These are phyloP conservation scores for Trichoderma semiorbis DNA, from an alignment of 2,329 filamentous ascomycete species.

Conservation along the genomic window DNA sequence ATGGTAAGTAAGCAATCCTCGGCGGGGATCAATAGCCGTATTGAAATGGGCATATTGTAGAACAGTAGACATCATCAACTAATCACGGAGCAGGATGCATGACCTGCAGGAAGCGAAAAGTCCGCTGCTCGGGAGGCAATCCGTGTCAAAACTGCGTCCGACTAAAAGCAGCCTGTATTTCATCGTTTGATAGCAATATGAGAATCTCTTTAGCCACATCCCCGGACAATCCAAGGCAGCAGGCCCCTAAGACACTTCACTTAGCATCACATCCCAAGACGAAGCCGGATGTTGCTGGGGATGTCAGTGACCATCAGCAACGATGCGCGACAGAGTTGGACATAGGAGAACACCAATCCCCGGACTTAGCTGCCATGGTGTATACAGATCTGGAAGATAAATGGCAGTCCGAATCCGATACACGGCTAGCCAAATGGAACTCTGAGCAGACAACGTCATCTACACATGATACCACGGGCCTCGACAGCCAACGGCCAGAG, in stretches of 20 bases:
- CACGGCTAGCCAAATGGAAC: neutral
- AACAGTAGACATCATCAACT: neutral
- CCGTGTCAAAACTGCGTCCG: constrained; percentile 7
- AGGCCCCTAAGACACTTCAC: neutral
- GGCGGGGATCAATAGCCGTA: neutral
- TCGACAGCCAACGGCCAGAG: neutral
- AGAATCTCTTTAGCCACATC: neutral
- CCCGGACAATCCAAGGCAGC: neutral
- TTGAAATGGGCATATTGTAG: neutral
- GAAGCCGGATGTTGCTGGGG: neutral
- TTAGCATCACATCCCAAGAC: neutral
- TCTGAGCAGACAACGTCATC: neutral
- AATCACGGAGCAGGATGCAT: neutral
- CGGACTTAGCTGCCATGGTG: neutral
- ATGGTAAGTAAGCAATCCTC: neutral
- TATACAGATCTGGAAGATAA: neutral
- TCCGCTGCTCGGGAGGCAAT: constrained; percentile 4
- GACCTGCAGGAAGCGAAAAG: constrained; percentile 9
- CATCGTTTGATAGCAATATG: constrained; percentile 8
- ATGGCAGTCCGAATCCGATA: neutral
- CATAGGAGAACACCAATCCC: neutral
- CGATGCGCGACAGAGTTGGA: neutral
- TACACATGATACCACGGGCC: neutral
- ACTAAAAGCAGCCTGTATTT: neutral
- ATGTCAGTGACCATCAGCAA: neutral